Evolutionary conservation across 1,139 yeast genomes (phyloP).

Genomic region (Yarrowia galli): DNA sequence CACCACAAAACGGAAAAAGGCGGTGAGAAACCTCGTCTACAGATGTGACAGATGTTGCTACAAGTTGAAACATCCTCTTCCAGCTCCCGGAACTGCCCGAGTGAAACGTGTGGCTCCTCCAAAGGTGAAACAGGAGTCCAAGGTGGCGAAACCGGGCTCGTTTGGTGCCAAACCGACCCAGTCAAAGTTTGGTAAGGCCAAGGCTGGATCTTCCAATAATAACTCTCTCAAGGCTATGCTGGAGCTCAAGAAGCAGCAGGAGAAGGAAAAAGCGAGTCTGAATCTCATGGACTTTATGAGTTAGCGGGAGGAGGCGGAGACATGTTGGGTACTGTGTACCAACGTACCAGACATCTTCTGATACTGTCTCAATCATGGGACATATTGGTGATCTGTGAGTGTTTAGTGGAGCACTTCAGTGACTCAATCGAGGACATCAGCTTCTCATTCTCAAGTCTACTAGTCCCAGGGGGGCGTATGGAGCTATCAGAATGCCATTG

Average conservation of each 20-base stretch:
- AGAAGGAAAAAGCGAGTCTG: constrained; percentile 2
- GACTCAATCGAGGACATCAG: no score
- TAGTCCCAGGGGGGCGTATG: no score
- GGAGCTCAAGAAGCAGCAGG: constrained; percentile 25
- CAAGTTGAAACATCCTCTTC: not conserved
- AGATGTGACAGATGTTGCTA: constrained; percentile 6
- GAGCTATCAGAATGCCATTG: no score
- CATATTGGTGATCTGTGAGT: no score
- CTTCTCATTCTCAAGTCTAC: no score
- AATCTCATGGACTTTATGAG: constrained; percentile 28
- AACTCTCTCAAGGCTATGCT: constrained; percentile 35
- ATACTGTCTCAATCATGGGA: no score
- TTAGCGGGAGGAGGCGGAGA: not conserved
- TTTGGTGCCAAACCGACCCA: not conserved
- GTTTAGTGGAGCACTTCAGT: no score
- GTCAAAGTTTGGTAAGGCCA: constrained; percentile 21
- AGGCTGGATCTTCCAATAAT: not conserved
- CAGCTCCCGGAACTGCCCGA: constrained; percentile 5
- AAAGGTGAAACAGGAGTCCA: not conserved
- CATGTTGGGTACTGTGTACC: not conserved
- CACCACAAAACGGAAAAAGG: constrained; percentile 4
- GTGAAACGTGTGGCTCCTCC: not conserved
- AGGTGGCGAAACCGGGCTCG: constrained; percentile 2
- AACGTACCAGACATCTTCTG: no score
- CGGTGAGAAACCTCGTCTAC: constrained; percentile 14